Evolutionary conservation across 2,329 filamentous ascomycete genomes (phyloP), one percentile per base, ranked within the genome.

Genomic region (Colletotrichum euphorbiae): DNA sequence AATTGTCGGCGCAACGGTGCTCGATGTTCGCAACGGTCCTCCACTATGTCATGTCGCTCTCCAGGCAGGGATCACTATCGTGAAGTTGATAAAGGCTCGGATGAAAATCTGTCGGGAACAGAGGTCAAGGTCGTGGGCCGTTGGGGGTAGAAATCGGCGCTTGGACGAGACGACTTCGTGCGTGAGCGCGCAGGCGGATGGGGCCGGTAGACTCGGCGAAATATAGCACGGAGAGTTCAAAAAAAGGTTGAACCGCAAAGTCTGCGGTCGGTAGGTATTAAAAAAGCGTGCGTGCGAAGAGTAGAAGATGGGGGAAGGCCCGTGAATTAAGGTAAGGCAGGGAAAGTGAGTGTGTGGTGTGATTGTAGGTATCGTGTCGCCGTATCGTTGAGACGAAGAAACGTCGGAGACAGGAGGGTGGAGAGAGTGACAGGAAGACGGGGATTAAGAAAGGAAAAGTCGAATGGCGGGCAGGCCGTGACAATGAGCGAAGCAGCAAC

Each of bases 261-360:
- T 50, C 43, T 54, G 61, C 40, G 48, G 46, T 60, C 40, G 61
- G 61, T 38, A 12, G 61, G 61, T 59, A 68, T 68, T 54, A 59
- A 50, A 52, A 28, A 68, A 65, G 54, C 31, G 65, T 46, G 59
- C 66, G 66, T 65, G 61, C 54, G 61, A 65, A 64, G 61, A 57
- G 45, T 51, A 48, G 19, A 38, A 42, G 48, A 17, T 28, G 19
- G 33, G 46, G n/a, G 43, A 64, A 66, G 61, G 61, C 33, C 61
- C 48, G 66, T 60, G 66, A 52, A 65, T 68, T 50, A 56, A 55
- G 24, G 65, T 28, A 50, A 28, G 38, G 45, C 40, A 38, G 33
- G 46, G 31, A 19, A 13, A 59, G 65, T 13, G 52, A 46, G 40
- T 55, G 59, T 45, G 42, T n/a, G n/a, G n/a, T n/a, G 51, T 45